Evolutionary conservation across 768 basidiomycete genomes (phyloP).

Genomic region (Suillus occidentalis): DNA sequence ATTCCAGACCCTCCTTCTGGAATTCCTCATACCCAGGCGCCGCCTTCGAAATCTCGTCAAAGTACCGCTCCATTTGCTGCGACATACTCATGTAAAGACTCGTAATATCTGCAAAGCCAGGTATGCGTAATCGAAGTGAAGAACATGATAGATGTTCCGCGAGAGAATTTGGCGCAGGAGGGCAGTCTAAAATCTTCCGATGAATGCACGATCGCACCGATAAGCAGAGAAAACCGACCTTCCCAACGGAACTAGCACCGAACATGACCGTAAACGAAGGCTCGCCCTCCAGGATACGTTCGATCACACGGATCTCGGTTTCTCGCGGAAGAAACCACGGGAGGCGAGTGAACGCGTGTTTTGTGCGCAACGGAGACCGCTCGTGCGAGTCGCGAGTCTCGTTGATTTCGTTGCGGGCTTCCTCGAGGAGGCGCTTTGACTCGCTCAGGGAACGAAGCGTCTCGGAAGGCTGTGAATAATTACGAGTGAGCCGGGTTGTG

Average conservation of each 20-base stretch:
- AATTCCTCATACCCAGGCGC: constrained; percentile 70
- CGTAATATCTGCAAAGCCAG: constrained; percentile 78
- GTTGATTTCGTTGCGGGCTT: constrained; percentile 71
- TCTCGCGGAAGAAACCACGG: constrained; percentile 74
- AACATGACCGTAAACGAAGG: constrained; percentile 81
- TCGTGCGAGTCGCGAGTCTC: constrained; percentile 55
- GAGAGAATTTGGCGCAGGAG: constrained; percentile 78
- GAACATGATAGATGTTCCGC: constrained; percentile 67
- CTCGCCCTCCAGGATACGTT: constrained; percentile 62
- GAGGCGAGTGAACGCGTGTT: constrained; percentile 76
- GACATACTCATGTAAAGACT: constrained; percentile 78
- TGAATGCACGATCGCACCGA: not conserved
- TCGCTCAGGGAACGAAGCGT: constrained; percentile 80
- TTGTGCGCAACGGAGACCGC: constrained; percentile 60
- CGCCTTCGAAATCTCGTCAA: constrained; percentile 58
- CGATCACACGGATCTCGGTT: constrained; percentile 63
- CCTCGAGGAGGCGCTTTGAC: constrained; percentile 71
- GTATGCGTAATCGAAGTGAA: constrained; percentile 83
- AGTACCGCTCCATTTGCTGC: constrained; percentile 80
- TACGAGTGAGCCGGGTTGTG: constrained; percentile 13
- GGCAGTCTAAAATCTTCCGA: constrained; percentile 52
- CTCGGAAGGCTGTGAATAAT: constrained; percentile 59
- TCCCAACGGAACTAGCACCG: constrained; percentile 80
- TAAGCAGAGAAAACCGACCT: constrained; percentile 43
- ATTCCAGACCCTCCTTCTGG: constrained; percentile 72